phyloP scores from a whole-genome alignment of 345 rosid species.

The Cardamine resedifolia region DNA sequence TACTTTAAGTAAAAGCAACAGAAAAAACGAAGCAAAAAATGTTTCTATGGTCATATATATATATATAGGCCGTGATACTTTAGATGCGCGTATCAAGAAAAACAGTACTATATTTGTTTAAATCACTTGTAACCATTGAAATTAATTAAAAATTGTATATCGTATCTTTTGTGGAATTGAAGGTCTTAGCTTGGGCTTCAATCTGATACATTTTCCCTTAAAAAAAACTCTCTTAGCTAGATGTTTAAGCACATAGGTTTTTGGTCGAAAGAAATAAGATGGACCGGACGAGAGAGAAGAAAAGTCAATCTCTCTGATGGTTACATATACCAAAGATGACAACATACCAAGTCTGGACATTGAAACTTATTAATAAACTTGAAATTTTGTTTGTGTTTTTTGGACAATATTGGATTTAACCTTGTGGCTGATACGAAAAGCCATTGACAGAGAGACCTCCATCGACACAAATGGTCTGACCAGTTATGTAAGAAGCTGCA shows the following conservation, averaged over 20 bases:
- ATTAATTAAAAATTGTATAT: neutral
- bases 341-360: neutral
- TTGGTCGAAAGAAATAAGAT: neutral
- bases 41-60: neutral
- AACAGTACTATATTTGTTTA: neutral
- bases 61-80: neutral
- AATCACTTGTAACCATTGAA: neutral
- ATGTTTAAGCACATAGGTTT: neutral
- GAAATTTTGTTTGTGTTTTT: neutral
- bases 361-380: neutral
- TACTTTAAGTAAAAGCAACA: neutral
- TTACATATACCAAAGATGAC: neutral
- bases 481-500: slow-evolving; percentile 63
- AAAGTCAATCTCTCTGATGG: neutral
- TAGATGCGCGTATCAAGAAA: neutral
- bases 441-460: slow-evolving; percentile 55
- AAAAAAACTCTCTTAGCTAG: neutral
- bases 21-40: neutral
- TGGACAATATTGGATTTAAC: slow-evolving; percentile 4
- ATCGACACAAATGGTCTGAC: slow-evolving; percentile 58
- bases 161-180: neutral
- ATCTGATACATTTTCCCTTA: neutral
- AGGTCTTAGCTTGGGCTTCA: neutral
- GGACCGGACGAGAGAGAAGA: neutral
- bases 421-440: slow-evolving; percentile 34